Percentiles rank a stretch among this genome's conserved stretches.
Evolutionary conservation across 805 yeast species (phyloP).

Genomic region (Tetrapisispora nanseiensis): DNA sequence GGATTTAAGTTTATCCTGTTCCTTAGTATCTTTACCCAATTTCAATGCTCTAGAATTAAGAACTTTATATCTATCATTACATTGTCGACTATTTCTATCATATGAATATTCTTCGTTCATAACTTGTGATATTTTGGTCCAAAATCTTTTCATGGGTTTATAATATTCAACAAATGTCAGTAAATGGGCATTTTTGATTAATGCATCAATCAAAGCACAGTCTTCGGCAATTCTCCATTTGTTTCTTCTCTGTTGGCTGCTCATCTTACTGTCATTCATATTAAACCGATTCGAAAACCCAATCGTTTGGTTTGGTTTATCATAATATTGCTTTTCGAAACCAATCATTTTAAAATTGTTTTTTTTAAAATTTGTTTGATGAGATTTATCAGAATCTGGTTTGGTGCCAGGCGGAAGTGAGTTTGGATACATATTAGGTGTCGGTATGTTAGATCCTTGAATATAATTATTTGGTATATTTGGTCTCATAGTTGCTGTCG

Average conservation of each 20-base stretch:
- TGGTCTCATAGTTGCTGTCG: background rate
- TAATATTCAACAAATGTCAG: slow-evolving; percentile 19
- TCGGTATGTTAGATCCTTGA: too few relatives aligned
- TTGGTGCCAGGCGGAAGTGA: too few relatives aligned
- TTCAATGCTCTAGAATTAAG: slow-evolving; percentile 15
- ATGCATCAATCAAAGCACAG: slow-evolving; percentile 13
- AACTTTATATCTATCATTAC: slow-evolving; percentile 25
- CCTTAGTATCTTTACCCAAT: background rate
- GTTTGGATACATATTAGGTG: too few relatives aligned
- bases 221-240: slow-evolving; percentile 22
- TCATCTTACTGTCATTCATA: background rate
- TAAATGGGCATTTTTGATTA: slow-evolving; percentile 14
- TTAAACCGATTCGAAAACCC: background rate
- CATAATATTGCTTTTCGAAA: background rate
- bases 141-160: slow-evolving; percentile 25
- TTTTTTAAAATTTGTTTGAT: background rate
- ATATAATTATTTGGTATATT: too few relatives aligned
- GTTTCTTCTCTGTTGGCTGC: slow-evolving; percentile 10
- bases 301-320: background rate
- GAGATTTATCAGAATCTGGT: too few relatives aligned
- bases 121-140: slow-evolving; percentile 19
- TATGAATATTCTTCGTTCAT: slow-evolving; percentile 11
- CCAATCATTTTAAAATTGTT: background rate
- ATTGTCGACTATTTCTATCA: slow-evolving; percentile 23
- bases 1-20: background rate